Conservation (phyloP, 78 protist species). For the Pigoraptor vietnamica region DNA sequence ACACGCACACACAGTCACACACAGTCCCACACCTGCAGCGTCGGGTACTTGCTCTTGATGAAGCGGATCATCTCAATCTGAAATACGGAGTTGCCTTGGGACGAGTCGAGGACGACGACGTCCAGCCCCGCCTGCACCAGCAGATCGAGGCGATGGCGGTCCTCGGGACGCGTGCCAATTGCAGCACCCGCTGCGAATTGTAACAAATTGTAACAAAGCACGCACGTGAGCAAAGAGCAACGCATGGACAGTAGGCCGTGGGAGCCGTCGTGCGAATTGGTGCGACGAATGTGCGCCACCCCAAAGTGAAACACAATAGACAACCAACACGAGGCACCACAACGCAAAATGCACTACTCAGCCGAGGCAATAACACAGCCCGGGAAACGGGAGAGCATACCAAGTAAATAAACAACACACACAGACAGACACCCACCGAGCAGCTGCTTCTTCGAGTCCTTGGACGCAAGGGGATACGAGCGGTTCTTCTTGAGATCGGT, state of each 20-base stretch:
- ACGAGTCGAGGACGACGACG: conserved; percentile 59
- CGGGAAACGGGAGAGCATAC: too few species aligned
- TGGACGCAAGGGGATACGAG: conserved; percentile 63
- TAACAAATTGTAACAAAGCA: too few species aligned
- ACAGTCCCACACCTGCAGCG: conserved; percentile 3
- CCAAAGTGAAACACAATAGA: too few species aligned
- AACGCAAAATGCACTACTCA: too few species aligned
- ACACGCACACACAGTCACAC: neutral
- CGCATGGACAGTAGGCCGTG: too few species aligned
- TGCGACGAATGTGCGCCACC: too few species aligned
- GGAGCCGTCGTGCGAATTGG: too few species aligned
- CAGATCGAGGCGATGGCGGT: conserved; percentile 28
- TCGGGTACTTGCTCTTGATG: conserved; percentile 42
- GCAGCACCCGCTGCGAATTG: conserved; percentile 35
- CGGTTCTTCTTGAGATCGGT: conserved; percentile 74
- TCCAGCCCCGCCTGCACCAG: conserved; percentile 65
- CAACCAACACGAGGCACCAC: too few species aligned
- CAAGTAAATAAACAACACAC: too few species aligned
- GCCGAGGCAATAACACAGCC: too few species aligned
- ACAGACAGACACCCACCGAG: conserved; percentile 4
- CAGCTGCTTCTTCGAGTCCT: conserved; percentile 30
- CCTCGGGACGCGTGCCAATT: conserved; percentile 44
- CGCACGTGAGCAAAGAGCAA: too few species aligned
- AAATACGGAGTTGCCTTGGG: conserved; percentile 52
- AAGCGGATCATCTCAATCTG: conserved; percentile 53